Base-by-base conservation (phyloP, 208 protist species). In the Crithidia sp. region DNA sequence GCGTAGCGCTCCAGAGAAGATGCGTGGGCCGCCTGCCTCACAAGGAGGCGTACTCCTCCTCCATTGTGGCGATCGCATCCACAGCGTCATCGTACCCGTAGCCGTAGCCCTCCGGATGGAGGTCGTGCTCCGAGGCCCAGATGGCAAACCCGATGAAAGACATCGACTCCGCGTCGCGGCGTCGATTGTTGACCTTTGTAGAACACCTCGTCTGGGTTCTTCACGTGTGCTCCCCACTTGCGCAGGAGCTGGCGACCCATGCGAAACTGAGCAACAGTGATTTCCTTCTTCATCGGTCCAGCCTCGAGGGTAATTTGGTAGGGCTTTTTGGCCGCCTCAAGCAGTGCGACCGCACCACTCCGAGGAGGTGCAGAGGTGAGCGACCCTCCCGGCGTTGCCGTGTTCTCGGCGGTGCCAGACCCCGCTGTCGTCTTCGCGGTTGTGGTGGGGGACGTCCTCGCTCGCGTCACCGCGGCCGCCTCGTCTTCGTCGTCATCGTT, bases 91-190 rank as follows among this genome's bases (percentile, higher is more conserved):
- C 65, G 64, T 73, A 74, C 5, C 53, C 67, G 72, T 81, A 82
- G 17, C 64, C 77, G 59, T 89, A 86, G 52, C 83, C 83, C 36
- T 78, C 83, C 2, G 86, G 86, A 3, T 64, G 72, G 36, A 91
- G 72, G 45, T 82, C 76, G 58, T 78, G 80, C 67, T 83, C 53
- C 8, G 83, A 86, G 2, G 86, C 86, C 83, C 83, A 91, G 14
- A 82, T 82, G 53, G 76, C 80, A 66, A 91, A 91, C 4, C 44
- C 78, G 8, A 77, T 77, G 74, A 91, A 91, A 52, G 81, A 70
- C 72, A 91, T 77, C 10, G 28, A 56, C 5, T 65, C 77, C 17
- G 60, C 53, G 44, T 74, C 68, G 5, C 59, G 49, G 67, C 76
- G 79, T 17, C 71, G 69, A 28, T 45, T 67, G 59, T 76, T 74